Evolutionary conservation across 805 yeast genomes (phyloP).

Genomic region (Huiozyma sinensis): DNA sequence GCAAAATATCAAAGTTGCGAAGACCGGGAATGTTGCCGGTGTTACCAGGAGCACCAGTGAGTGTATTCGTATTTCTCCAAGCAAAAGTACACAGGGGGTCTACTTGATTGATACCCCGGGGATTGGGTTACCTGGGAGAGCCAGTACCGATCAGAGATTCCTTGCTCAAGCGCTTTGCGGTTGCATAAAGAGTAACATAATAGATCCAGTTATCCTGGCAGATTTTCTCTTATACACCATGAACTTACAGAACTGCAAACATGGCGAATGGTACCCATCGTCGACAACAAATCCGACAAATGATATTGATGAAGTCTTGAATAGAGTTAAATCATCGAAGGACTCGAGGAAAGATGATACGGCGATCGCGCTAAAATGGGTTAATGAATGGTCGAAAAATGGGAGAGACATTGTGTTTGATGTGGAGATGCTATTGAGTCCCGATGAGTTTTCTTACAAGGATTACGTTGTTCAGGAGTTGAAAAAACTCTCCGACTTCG

Average conservation of each 20-base stretch:
- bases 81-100: slow-evolving; percentile 33
- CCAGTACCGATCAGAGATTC: slow-evolving; percentile 57
- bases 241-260: slow-evolving; percentile 41
- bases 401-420: slow-evolving; percentile 33
- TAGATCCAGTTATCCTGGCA: slow-evolving; percentile 79
- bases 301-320: slow-evolving; percentile 47
- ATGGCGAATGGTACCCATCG: slow-evolving; percentile 7
- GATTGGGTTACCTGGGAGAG: slow-evolving; percentile 60
- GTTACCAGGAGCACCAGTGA: slow-evolving; percentile 75
- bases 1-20: slow-evolving; percentile 53
- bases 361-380: slow-evolving; percentile 56
- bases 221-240: slow-evolving; percentile 70
- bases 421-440: slow-evolving; percentile 14
- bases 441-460: slow-evolving; percentile 12
- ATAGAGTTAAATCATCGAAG: slow-evolving; percentile 39
- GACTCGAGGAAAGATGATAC: slow-evolving; percentile 29
- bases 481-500: slow-evolving; percentile 4
- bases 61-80: slow-evolving; percentile 42
- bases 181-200: slow-evolving; percentile 53
- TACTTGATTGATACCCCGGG: slow-evolving; percentile 88
- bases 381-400: slow-evolving; percentile 44
- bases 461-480: slow-evolving; percentile 6
- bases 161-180: slow-evolving; percentile 63
- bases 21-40: slow-evolving; percentile 83
- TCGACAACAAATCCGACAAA: slow-evolving; percentile 51